Percentiles rank a stretch among this genome's conserved stretches.
Evolutionary conservation across 805 yeast genomes (phyloP).

Genomic region (Candida maris): DNA sequence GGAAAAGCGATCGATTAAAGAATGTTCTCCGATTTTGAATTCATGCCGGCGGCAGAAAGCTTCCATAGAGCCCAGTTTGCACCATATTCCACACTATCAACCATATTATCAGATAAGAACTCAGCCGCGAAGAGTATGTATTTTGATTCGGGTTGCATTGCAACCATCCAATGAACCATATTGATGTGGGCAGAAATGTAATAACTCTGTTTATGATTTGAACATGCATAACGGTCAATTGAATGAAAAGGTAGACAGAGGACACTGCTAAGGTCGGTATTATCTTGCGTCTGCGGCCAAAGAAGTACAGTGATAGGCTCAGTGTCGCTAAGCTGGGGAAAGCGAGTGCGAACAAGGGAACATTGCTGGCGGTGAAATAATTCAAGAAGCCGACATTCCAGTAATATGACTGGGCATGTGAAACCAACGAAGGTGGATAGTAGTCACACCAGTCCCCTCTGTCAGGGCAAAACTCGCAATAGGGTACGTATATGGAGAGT

Average conservation of each 20-base stretch:
- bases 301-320: conserved; percentile 36
- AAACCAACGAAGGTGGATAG: conserved; percentile 55
- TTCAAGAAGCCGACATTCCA: conserved; percentile 82
- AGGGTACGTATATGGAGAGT: conserved; percentile 51
- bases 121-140: too few relatives aligned
- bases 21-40: conserved; percentile 18
- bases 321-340: conserved; percentile 59
- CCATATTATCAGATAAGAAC: too few relatives aligned
- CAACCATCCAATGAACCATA: conserved; percentile 59
- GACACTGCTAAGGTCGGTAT: conserved; percentile 43
- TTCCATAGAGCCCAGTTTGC: conserved; percentile 72
- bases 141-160: conserved; percentile 3
- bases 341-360: conserved; percentile 79
- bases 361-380: conserved; percentile 79
- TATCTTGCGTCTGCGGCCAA: conserved; percentile 25
- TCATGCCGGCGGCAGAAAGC: conserved; percentile 93
- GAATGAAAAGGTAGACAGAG: conserved; percentile 43
- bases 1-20: conserved; percentile 35
- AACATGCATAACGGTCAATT: conserved; percentile 67
- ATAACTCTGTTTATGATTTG: conserved; percentile 82
- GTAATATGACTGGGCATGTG: conserved; percentile 71
- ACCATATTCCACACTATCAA: conserved; percentile 58
- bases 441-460: conserved; percentile 76
- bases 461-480: conserved; percentile 58
- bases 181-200: conserved; percentile 69